These are phyloP conservation scores for Clarireedia paspali DNA, from an alignment of 2,329 filamentous ascomycete genomes.

Conservation along the genomic window DNA sequence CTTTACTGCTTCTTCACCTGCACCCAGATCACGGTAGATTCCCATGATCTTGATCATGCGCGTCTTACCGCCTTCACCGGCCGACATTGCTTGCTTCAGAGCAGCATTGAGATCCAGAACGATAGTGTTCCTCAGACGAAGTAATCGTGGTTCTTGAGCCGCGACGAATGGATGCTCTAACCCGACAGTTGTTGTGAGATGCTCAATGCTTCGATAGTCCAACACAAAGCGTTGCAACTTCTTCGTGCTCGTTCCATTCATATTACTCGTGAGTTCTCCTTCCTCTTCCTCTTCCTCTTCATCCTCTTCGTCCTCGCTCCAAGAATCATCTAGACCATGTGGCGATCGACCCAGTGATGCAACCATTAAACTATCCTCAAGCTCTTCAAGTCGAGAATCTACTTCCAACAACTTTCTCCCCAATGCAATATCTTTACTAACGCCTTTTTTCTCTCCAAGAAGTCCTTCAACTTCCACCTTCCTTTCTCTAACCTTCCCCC, in stretches of 20 bases:
- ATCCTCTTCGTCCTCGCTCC: conserved; percentile 33
- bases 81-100: conserved; percentile 46
- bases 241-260: conserved; percentile 25
- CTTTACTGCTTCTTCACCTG: conserved; percentile 50
- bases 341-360: conserved; percentile 26
- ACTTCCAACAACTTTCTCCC: conserved; percentile 59
- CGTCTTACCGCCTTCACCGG: conserved; percentile 32
- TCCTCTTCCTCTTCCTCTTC: conserved; percentile 31
- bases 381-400: conserved; percentile 50
- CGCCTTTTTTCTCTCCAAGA: conserved; percentile 57
- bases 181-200: conserved; percentile 43
- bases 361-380: conserved; percentile 58
- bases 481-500: conserved; percentile 54
- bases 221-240: conserved; percentile 46
- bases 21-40: conserved; percentile 54
- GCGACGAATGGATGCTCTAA: conserved; percentile 55
- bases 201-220: conserved; percentile 49
- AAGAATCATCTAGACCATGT: conserved; percentile 25
- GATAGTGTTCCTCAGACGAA: conserved; percentile 52
- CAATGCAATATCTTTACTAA: conserved; percentile 54
- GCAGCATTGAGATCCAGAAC: conserved; percentile 57
- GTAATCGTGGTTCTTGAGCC: conserved; percentile 46
- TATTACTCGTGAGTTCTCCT: conserved; percentile 19
- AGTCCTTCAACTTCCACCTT: conserved; percentile 55
- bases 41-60: conserved; percentile 47